Evolutionary conservation across 139 green algal species (phyloP).

Genomic region (Chlamydomonas sp.): DNA sequence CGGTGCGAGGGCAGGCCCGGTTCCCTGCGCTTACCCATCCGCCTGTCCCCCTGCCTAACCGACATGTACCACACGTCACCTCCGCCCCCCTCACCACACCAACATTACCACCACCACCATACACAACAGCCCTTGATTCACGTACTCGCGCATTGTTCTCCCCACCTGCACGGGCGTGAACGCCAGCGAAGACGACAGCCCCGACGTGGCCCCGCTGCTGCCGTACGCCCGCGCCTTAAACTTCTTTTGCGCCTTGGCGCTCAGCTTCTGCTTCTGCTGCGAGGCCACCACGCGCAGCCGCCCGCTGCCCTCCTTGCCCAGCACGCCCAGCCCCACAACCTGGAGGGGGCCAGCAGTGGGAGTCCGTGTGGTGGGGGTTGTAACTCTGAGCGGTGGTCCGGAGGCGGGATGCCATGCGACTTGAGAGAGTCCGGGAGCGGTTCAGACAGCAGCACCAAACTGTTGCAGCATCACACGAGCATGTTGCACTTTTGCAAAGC

Average conservation of each 20-base stretch:
- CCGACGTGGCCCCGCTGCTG: conserved; percentile 66
- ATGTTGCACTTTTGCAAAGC: not conserved
- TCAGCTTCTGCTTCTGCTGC: conserved; percentile 86
- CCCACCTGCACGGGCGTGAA: conserved; percentile 98
- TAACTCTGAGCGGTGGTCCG: too few relatives aligned
- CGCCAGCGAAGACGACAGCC: conserved; percentile 88
- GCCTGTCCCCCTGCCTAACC: too few relatives aligned
- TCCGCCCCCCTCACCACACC: too few relatives aligned
- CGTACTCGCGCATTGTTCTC: not conserved
- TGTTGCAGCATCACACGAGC: not conserved
- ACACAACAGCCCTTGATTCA: too few relatives aligned
- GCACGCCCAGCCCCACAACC: conserved; percentile 83
- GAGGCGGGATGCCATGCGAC: too few relatives aligned
- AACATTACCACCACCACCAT: too few relatives aligned
- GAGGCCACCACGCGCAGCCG: conserved; percentile 77
- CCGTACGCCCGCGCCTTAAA: conserved; percentile 60
- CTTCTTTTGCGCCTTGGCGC: conserved; percentile 81
- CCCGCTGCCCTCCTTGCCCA: conserved; percentile 90
- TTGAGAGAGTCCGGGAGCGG: too few relatives aligned
- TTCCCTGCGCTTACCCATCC: too few relatives aligned
- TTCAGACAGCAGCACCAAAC: too few relatives aligned
- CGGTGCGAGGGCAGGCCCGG: too few relatives aligned
- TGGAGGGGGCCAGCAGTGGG: not conserved
- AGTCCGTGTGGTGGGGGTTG: not conserved
- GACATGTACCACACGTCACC: too few relatives aligned